These are phyloP conservation scores for Ogataea wickerhamii DNA, from an alignment of 805 yeast species.

Conservation along the genomic window DNA sequence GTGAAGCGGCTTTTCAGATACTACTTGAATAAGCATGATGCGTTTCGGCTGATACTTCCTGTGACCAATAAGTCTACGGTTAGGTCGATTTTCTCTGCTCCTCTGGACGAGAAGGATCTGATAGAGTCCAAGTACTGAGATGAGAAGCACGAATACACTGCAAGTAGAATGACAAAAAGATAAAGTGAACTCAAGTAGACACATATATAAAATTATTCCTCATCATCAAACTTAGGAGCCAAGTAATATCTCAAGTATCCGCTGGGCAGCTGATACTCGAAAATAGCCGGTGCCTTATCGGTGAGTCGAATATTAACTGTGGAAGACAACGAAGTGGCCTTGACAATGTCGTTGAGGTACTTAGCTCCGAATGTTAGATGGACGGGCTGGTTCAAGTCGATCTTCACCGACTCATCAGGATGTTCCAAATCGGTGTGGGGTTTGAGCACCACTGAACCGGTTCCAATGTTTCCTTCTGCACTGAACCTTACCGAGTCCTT, in stretches of 20 bases:
- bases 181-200: not conserved
- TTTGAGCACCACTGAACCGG: slow-evolving; percentile 81
- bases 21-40: slow-evolving; percentile 90
- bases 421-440: slow-evolving; percentile 79
- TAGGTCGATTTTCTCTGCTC: slow-evolving; percentile 52
- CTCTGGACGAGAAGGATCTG: slow-evolving; percentile 18
- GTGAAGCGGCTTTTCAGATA: slow-evolving; percentile 69
- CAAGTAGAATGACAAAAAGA: too few species aligned
- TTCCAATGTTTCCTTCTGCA: slow-evolving; percentile 89
- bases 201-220: slow-evolving; percentile 42
- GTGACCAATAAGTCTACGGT: slow-evolving; percentile 55
- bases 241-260: slow-evolving; percentile 93
- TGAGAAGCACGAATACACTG: not conserved
- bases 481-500: slow-evolving; percentile 89
- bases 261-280: slow-evolving; percentile 86
- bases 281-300: slow-evolving; percentile 88
- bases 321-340: slow-evolving; percentile 76
- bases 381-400: slow-evolving; percentile 82
- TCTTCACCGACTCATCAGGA: slow-evolving; percentile 69
- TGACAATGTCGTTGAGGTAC: slow-evolving; percentile 86
- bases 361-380: slow-evolving; percentile 87
- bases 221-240: slow-evolving; percentile 97
- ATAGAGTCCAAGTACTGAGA: slow-evolving; percentile 25
- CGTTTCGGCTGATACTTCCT: slow-evolving; percentile 82
- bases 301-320: slow-evolving; percentile 82